These are phyloP conservation scores for Phialocephala sp. DNA, from an alignment of 2,329 filamentous ascomycete species.

Conservation along the genomic window DNA sequence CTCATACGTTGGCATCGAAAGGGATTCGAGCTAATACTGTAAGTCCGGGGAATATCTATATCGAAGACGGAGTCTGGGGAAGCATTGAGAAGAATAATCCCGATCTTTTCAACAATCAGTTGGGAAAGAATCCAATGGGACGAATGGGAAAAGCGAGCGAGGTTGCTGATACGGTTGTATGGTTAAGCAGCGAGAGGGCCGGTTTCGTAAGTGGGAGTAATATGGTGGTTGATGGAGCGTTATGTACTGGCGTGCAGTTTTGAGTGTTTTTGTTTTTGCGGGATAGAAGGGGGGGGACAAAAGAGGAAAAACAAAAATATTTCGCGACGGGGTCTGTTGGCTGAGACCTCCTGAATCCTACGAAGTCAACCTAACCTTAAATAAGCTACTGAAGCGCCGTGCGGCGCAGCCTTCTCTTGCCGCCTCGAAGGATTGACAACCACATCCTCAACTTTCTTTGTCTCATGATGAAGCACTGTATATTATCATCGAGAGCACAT, in stretches of 20 bases:
- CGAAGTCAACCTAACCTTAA: too few species aligned
- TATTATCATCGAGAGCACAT: too few species aligned
- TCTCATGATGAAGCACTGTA: too few species aligned
- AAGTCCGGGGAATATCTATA: constrained; percentile 46
- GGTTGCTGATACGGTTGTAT: constrained; percentile 24
- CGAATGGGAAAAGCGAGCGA: constrained; percentile 26
- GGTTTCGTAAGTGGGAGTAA: constrained; percentile 23
- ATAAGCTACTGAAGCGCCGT: too few species aligned
- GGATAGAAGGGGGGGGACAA: background rate
- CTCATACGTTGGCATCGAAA: constrained; percentile 43
- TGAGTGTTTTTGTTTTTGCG: background rate
- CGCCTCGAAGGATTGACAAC: too few species aligned
- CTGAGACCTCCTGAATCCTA: too few species aligned
- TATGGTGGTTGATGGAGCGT: constrained; percentile 25
- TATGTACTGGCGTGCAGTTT: constrained; percentile 27
- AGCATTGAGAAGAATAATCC: constrained; percentile 41
- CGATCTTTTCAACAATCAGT: constrained; percentile 39
- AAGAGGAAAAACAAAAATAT: background rate
- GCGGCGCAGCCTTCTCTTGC: too few species aligned
- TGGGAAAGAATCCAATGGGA: constrained; percentile 27
- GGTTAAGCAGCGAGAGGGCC: constrained; percentile 22
- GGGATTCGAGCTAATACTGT: constrained; percentile 46
- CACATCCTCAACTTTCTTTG: too few species aligned
- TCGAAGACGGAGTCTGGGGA: constrained; percentile 46
- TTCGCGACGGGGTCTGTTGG: too few species aligned